Evolutionary conservation across 202 grass and related monocot species (phyloP).

Genomic region (Alloteropsis angusta): DNA sequence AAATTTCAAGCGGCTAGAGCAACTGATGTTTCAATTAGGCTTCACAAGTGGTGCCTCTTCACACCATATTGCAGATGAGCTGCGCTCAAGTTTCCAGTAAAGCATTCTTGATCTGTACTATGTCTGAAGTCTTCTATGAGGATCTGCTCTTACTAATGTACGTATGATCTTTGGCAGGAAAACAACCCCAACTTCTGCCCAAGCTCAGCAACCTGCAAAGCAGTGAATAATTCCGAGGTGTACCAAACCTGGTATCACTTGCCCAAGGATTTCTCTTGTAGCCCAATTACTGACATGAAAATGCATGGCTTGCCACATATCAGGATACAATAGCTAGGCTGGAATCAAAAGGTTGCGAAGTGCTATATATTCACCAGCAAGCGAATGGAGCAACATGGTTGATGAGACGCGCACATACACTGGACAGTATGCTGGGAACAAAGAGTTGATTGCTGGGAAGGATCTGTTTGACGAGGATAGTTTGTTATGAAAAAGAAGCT

Average conservation of each 20-base stretch:
- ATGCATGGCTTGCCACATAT: background rate
- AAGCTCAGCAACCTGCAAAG: slow-evolving; percentile 8
- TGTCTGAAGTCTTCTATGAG: background rate
- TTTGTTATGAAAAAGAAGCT: background rate
- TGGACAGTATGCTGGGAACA: background rate
- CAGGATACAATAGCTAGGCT: background rate
- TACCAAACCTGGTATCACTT: background rate
- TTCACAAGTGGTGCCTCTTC: slow-evolving; percentile 89
- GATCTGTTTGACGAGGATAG: background rate
- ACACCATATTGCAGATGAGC: slow-evolving; percentile 70
- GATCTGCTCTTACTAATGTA: background rate
- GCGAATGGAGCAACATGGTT: background rate
- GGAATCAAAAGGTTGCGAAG: background rate
- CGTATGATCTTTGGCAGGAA: slow-evolving; percentile 40
- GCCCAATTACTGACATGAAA: background rate
- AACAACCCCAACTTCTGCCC: background rate
- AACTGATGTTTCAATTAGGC: slow-evolving; percentile 85
- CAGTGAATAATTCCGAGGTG: background rate
- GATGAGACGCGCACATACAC: background rate
- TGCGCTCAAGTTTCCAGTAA: slow-evolving; percentile 53
- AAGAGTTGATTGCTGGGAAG: background rate
- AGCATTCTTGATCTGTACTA: slow-evolving; percentile 12
- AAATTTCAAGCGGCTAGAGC: slow-evolving; percentile 78
- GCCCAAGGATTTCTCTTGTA: background rate
- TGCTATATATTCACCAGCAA: background rate